Evolutionary conservation across 306 rosid species (phyloP), one percentile per base, ranked within the genome.

Genomic region (Styphnolobium japonicum): DNA sequence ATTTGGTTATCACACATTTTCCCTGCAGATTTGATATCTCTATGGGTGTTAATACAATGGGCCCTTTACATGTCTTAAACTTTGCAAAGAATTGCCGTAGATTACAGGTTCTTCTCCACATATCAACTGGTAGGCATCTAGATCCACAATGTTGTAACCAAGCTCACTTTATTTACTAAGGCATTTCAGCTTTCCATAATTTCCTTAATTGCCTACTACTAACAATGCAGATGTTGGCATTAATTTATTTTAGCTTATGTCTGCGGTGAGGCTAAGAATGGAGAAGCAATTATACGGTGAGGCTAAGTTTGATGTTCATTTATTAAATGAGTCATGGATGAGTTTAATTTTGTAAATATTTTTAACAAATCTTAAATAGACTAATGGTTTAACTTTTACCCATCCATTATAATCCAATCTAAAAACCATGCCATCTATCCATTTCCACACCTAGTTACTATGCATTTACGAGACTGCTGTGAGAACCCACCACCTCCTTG

Each of bases 51-150:
- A 89, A 89, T 57, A 81, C 86, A 51, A 71, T 33, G 72, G 87
- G 91, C 0, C 81, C 80, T 67, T 34, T 80, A 12, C 49, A 89
- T 19, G 80, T 83, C 15, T 22, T 85, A 56, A 80, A 57, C 74
- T 63, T 84, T 3, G 87, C 90, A n/a, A 84, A 81, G 61, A 68
- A 71, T 1, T 87, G 91, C 64, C 22, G 7, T 1, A 66, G n/a
- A 3, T 0, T 83, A 12, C 68, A 87, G 36, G 18, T 46, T 19
- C 37, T 84, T 27, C 71, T 85, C 66, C 91, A 85, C 4, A 46
- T 70, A 2, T 87, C 93, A 49, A 89, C 93, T 0, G 90, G 91
- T 83, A 8, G 19, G 78, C 19, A 58, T 43, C 12, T 66, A 66
- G 2, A 19, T 2, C 31, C 23, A 33, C 15, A 63, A 4, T 33